Percentiles rank a stretch among this genome's conserved stretches.
These are phyloP conservation scores for Aphanomyces astaci DNA, from an alignment of 352 stramenopile genomes.

Conservation along the genomic window DNA sequence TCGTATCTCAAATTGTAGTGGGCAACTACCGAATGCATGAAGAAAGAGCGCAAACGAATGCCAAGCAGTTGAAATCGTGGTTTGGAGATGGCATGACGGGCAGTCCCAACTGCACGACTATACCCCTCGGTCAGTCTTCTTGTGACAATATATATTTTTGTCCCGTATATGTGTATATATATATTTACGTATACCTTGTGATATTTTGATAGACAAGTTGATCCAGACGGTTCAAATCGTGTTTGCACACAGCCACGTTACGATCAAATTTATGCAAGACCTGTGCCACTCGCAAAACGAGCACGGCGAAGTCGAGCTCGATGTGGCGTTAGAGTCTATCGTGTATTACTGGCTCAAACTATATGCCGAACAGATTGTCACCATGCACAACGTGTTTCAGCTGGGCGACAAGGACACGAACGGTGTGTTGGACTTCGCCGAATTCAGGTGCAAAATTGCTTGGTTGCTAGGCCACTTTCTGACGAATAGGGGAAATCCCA, in stretches of 20 bases:
- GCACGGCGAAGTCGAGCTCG: conserved; percentile 37
- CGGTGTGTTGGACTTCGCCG: conserved; percentile 56
- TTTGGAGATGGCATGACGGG: conserved; percentile 66
- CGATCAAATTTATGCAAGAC: conserved; percentile 46
- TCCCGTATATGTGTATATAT: neutral
- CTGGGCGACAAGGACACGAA: conserved; percentile 59
- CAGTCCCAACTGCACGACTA: conserved; percentile 38
- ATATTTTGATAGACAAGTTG: conserved; percentile 43
- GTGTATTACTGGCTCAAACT: conserved; percentile 72
- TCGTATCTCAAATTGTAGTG: neutral
- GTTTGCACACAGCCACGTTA: conserved; percentile 50
- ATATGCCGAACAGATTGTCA: conserved; percentile 64
- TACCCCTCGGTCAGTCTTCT: conserved; percentile 23
- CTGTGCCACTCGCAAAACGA: neutral
- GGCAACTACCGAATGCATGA: conserved; percentile 17
- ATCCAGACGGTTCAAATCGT: conserved; percentile 62
- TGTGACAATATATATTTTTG: neutral
- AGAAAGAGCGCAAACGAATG: conserved; percentile 44
- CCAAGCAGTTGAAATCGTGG: conserved; percentile 54
- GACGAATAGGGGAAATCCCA: neutral
- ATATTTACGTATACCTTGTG: neutral
- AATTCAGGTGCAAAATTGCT: conserved; percentile 33
- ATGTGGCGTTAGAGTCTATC: conserved; percentile 61
- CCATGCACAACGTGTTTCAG: conserved; percentile 67
- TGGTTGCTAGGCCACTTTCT: neutral